phyloP scores from a whole-genome alignment of 306 rosid species.

The Senna tora region DNA sequence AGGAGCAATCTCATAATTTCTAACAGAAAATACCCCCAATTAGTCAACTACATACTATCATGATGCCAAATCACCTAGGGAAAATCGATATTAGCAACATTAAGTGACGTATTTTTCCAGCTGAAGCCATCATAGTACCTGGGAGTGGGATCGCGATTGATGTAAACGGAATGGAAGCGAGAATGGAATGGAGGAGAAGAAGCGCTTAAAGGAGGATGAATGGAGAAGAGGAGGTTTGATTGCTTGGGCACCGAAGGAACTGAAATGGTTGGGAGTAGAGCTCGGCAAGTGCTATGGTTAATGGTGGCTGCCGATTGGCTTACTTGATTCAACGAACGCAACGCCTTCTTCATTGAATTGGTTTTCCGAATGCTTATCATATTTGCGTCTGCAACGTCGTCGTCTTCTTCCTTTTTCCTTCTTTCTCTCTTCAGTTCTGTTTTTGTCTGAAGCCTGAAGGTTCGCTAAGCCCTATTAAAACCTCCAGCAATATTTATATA shows the following conservation, averaged over 20 bases:
- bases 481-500: not conserved
- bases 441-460: not conserved
- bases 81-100: not conserved
- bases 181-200: slow-evolving; percentile 30
- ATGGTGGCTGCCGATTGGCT: slow-evolving; percentile 30
- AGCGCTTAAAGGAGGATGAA: slow-evolving; percentile 17
- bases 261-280: slow-evolving; percentile 32
- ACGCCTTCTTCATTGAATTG: slow-evolving; percentile 25
- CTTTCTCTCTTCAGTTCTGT: not conserved
- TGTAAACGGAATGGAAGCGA: slow-evolving; percentile 52
- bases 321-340: slow-evolving; percentile 36
- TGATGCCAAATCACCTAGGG: not conserved
- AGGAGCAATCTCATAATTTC: slow-evolving; percentile 69
- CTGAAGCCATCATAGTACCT: slow-evolving; percentile 34
- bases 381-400: not conserved
- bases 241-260: slow-evolving; percentile 40
- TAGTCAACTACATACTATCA: not conserved
- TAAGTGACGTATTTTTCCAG: not conserved
- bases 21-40: slow-evolving; percentile 23
- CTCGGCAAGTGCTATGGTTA: slow-evolving; percentile 29
- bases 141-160: slow-evolving; percentile 56
- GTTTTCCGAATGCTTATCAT: no score
- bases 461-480: no score
- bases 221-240: slow-evolving; percentile 30
- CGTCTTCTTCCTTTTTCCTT: not conserved